Evolutionary conservation across 768 basidiomycete genomes (phyloP).

Genomic region (Terana coerulea): DNA sequence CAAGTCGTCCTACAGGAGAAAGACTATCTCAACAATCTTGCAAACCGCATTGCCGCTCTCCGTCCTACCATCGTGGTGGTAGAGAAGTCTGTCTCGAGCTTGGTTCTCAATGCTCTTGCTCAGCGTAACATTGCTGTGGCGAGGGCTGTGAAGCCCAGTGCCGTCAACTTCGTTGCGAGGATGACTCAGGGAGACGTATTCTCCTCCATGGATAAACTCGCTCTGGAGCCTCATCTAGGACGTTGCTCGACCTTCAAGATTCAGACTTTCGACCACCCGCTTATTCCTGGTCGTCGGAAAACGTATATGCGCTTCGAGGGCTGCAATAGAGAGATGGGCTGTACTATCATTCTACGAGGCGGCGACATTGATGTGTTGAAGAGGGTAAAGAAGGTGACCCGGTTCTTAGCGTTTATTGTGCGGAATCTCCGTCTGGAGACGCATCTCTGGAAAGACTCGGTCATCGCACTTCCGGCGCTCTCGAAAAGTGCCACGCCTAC

Average conservation of each 20-base stretch:
- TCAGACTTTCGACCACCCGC: conserved; percentile 90
- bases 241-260: conserved; percentile 83
- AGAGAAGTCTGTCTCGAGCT: conserved; percentile 85
- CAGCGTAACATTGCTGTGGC: conserved; percentile 88
- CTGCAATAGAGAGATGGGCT: conserved; percentile 88
- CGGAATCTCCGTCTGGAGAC: conserved; percentile 93
- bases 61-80: conserved; percentile 92
- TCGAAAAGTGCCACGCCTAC: conserved; percentile 60
- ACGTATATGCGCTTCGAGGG: conserved; percentile 99
- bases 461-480: conserved; percentile 69
- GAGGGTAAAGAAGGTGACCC: conserved; percentile 87
- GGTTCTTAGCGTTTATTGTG: conserved; percentile 89
- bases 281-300: conserved; percentile 93
- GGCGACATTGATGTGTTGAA: conserved; percentile 76
- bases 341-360: conserved; percentile 89
- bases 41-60: conserved; percentile 83
- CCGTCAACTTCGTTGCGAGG: conserved; percentile 82
- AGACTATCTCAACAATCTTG: conserved; percentile 86
- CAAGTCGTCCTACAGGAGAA: conserved; percentile 90
- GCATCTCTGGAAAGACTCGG: conserved; percentile 87
- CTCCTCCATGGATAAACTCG: conserved; percentile 92
- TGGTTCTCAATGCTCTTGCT: conserved; percentile 84
- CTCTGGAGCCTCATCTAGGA: conserved; percentile 83
- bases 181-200: conserved; percentile 96
- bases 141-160: conserved; percentile 81